Base-by-base conservation (phyloP, 306 rosid species). In the Begonia fuchsioides region DNA sequence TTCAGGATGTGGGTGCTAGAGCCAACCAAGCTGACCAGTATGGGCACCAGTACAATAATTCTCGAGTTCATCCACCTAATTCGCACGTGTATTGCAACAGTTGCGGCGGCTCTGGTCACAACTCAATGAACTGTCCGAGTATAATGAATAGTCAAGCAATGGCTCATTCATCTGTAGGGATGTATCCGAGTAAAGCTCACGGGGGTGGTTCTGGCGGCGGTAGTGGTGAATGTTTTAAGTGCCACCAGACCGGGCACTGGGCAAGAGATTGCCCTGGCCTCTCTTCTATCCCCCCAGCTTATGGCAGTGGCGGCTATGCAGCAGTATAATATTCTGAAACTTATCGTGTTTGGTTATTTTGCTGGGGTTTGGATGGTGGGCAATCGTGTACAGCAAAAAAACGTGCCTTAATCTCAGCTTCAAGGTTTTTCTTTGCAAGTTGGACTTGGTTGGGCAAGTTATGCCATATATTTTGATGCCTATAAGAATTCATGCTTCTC, bases 241-340 rank as follows among this genome's bases (percentile, higher is more conserved):
- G 97, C 68, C 74, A 77, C 48, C 82, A 70, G 74, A 40, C 77
- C 15, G 95, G 97, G 19, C 94, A 88, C 41, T 81, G 83, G 86
- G 86, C 93, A 10, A 76, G 67, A 60, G 86, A 88, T 64, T 88
- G 95, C 60, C 97, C 90, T 13, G 75, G 76, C 17, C 17, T 55
- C 38, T 53, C 44, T 43, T 65, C 70, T 12, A 57, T 54, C 17
- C 73, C 83, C 53, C 62, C 74, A 32, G 64, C 86, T 53, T 82
- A 76, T 66, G 90, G 94, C 50, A 49, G 66, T 20, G 65, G 71
- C 7, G 35, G 35, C 35, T 26, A 26, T 26, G 35, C 35, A 26
- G 35, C 8, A 0, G 35, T 26, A 26, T 26, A 8, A 26, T 26
- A 26, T 4, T 26, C 35, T 0, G 35, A 26, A 8, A 26, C 35